Evolutionary conservation across 805 yeast genomes (phyloP).

Genomic region (Ogataea neopini): DNA sequence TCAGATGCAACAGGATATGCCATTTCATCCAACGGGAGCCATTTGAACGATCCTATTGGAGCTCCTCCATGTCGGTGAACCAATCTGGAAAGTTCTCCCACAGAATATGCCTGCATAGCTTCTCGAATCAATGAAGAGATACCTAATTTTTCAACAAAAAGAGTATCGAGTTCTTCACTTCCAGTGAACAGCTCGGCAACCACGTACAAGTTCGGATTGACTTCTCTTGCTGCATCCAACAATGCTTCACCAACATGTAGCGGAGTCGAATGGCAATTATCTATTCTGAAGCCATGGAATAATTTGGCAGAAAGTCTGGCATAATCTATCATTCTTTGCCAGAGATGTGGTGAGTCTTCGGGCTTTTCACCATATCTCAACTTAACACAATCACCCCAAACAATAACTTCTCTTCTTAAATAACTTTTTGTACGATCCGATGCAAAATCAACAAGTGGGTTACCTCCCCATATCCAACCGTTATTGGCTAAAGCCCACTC

Average conservation of each 20-base stretch:
- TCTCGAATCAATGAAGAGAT: conserved; percentile 88
- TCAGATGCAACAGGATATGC: conserved; percentile 61
- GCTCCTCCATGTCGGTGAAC: conserved; percentile 93
- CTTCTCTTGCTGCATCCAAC: conserved; percentile 82
- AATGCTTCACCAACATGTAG: conserved; percentile 89
- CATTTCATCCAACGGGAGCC: conserved; percentile 74
- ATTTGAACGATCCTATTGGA: conserved; percentile 88
- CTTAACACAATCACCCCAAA: conserved; percentile 98
- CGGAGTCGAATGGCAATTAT: conserved; percentile 96
- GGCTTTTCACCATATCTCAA: conserved; percentile 78
- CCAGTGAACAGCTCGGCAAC: conserved; percentile 96
- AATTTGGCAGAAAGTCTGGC: conserved; percentile 67
- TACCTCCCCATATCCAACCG: conserved; percentile 99
- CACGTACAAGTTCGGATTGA: conserved; percentile 83
- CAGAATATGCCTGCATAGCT: conserved; percentile 96
- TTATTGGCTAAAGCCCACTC: conserved; percentile 83
- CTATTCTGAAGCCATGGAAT: conserved; percentile 89
- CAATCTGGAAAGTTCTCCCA: conserved; percentile 78
- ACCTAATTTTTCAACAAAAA: conserved; percentile 89
- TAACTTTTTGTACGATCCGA: conserved; percentile 77
- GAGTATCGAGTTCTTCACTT: conserved; percentile 83
- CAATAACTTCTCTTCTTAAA: conserved; percentile 86
- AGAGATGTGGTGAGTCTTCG: conserved; percentile 82
- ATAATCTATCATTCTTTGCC: conserved; percentile 86
- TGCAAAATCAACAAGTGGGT: conserved; percentile 93